These are phyloP conservation scores for Cordyceps fumosorosea DNA, from an alignment of 2,329 filamentous ascomycete species.

Conservation along the genomic window DNA sequence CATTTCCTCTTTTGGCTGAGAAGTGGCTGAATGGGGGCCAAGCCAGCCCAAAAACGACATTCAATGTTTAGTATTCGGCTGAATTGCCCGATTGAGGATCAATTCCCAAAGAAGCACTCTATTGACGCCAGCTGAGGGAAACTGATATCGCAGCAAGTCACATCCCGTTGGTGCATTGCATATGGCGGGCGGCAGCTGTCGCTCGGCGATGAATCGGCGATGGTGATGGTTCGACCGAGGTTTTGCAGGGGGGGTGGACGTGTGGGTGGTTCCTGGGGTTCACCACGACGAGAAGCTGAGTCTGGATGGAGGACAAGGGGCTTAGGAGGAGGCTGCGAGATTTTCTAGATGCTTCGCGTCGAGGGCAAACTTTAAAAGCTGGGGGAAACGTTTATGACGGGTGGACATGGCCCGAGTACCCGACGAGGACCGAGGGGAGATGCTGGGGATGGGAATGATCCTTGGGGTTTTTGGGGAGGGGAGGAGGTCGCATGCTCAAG, in stretches of 20 bases:
- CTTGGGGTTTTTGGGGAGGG: no score
- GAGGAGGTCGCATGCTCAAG: no score
- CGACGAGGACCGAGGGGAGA: not conserved
- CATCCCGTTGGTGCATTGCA: not conserved
- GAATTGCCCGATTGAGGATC: not conserved
- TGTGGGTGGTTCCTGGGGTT: not conserved
- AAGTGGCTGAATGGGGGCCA: no score
- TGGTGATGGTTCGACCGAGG: not conserved
- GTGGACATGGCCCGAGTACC: not conserved
- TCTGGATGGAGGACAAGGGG: not conserved
- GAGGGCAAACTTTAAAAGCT: not conserved
- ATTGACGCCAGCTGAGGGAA: not conserved
- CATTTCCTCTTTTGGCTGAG: not conserved
- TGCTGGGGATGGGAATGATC: not conserved
- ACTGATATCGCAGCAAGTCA: not conserved
- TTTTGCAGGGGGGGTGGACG: not conserved
- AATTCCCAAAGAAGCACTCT: not conserved
- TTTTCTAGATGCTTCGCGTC: not conserved
- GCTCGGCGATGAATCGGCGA: not conserved
- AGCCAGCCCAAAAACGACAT: not conserved
- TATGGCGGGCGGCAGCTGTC: not conserved
- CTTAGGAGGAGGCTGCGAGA: not conserved
- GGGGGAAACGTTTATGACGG: not conserved
- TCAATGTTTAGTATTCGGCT: not conserved
- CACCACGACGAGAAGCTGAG: not conserved